phyloP scores from a whole-genome alignment of 2,329 filamentous ascomycete genomes.

The Trichoderma endophyticum region DNA sequence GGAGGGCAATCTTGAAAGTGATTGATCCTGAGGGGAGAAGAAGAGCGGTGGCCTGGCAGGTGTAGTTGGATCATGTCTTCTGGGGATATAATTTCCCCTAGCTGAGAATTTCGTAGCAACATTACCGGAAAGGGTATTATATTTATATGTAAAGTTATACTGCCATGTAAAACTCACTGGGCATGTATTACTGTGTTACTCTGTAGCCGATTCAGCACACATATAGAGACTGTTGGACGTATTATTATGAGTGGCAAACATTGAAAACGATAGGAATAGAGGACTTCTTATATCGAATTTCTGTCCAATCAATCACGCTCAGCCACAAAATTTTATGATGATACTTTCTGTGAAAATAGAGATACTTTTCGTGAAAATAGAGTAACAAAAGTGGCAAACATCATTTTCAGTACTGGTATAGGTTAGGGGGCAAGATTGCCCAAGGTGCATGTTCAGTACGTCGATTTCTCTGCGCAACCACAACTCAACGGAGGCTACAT shows the following conservation, averaged over 20 bases:
- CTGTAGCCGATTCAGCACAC: background rate
- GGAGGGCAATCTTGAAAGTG: slow-evolving; percentile 31
- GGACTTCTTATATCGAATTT: background rate
- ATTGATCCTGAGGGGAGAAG: slow-evolving; percentile 31
- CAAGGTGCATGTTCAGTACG: background rate
- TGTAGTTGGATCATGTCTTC: background rate
- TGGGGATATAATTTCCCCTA: background rate
- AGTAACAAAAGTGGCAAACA: background rate
- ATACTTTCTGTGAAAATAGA: background rate
- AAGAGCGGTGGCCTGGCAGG: slow-evolving; percentile 20
- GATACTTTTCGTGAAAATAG: background rate
- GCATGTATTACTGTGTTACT: background rate
- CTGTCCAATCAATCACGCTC: too few species aligned
- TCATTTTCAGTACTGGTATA: background rate
- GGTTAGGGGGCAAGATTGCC: background rate
- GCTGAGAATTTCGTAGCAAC: background rate
- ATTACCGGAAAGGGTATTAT: background rate
- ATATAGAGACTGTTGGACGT: background rate
- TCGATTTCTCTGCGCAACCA: background rate
- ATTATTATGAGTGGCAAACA: background rate
- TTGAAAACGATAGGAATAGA: background rate
- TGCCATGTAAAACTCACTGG: too few species aligned
- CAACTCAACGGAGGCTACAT: background rate
- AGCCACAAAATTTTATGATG: too few species aligned
- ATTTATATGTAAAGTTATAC: too few species aligned